Conservation (phyloP, 805 yeast species). For the Metschnikowia gruessii region DNA sequence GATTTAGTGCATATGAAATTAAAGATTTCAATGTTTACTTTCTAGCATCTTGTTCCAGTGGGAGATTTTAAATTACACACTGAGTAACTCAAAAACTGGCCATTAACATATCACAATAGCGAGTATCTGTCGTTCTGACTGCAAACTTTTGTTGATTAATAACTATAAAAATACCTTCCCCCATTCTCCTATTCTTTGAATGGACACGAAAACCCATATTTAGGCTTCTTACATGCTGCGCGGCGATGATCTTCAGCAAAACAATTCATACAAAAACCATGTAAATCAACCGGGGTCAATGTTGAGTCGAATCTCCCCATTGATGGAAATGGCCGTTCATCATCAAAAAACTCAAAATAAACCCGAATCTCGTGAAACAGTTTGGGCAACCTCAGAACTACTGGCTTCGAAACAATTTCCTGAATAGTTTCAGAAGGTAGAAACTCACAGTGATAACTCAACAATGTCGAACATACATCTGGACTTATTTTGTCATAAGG, state of each 20-base stretch:
- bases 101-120: no score
- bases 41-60: no score
- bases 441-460: neutral
- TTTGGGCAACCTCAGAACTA: neutral
- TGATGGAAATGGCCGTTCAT: no score
- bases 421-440: no score
- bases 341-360: neutral
- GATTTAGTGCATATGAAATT: no score
- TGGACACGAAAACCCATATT: neutral
- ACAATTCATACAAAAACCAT: constrained; percentile 3
- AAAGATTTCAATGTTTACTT: no score
- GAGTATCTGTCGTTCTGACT: no score
- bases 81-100: no score
- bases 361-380: neutral
- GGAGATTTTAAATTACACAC: no score
- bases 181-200: no score
- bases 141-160: no score
- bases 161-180: no score
- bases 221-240: neutral
- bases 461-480: neutral
- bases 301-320: neutral
- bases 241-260: neutral
- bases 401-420: neutral
- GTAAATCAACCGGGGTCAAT: neutral
- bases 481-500: neutral